These are phyloP conservation scores for Stramenopiles sp. DNA, from an alignment of 352 stramenopile genomes.

Conservation along the genomic window DNA sequence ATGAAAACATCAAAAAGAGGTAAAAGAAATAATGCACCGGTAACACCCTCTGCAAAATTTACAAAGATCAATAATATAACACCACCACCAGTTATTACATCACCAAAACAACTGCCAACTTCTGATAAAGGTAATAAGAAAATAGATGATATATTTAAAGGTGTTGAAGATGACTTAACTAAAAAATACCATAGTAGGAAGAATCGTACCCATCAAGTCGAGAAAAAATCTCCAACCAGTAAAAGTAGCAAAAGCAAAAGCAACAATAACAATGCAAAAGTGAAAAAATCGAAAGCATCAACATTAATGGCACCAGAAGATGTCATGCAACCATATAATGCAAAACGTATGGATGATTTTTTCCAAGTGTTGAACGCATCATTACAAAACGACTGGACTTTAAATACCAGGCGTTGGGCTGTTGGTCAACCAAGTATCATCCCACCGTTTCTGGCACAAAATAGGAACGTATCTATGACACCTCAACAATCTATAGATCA, in stretches of 20 bases:
- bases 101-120: neutral
- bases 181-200: neutral
- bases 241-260: neutral
- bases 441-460: neutral
- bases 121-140: neutral
- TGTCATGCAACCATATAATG: neutral
- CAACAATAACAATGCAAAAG: neutral
- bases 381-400: neutral
- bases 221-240: neutral
- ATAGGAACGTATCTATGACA: neutral
- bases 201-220: neutral
- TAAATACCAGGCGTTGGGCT: neutral
- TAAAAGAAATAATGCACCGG: neutral
- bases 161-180: neutral
- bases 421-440: neutral
- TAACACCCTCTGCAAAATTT: neutral
- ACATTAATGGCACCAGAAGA: neutral
- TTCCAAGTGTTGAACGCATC: neutral
- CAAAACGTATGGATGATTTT: neutral
- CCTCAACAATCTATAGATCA: too few species aligned
- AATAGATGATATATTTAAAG: too few species aligned
- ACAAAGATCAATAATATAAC: neutral
- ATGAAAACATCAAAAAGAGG: neutral
- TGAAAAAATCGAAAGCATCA: neutral
- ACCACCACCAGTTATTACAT: neutral